Conservation (phyloP, 139 green algal species). For the Mesostigma viride region DNA sequence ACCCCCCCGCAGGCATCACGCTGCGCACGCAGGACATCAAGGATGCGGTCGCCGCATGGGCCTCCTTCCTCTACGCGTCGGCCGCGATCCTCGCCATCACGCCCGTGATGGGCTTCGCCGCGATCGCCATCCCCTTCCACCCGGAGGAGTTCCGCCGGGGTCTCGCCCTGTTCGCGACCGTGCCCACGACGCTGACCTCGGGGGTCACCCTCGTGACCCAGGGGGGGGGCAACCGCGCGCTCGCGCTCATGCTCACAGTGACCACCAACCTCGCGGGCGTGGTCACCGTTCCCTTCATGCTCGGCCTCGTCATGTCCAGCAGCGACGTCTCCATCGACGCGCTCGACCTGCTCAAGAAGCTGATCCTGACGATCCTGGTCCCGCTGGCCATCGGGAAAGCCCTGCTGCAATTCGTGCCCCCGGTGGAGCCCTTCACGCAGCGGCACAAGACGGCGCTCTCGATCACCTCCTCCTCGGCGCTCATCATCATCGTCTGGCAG, state of each 20-base stretch:
- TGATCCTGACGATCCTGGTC: constrained; percentile 59
- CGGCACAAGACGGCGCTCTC: constrained; percentile 13
- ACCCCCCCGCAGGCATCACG: too few relatives aligned
- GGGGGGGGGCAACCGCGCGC: constrained; percentile 15
- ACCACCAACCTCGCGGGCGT: constrained; percentile 63
- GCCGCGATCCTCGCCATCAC: constrained; percentile 23
- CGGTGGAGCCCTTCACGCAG: not conserved
- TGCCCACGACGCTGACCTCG: constrained; percentile 69
- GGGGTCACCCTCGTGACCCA: constrained; percentile 43
- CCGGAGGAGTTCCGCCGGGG: constrained; percentile 33
- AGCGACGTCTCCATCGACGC: constrained; percentile 35
- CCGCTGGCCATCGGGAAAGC: constrained; percentile 43
- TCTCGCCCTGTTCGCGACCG: constrained; percentile 61
- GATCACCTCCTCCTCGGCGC: constrained; percentile 39
- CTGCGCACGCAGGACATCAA: too few relatives aligned
- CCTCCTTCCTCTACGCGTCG: constrained; percentile 22
- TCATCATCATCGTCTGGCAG: constrained; percentile 3
- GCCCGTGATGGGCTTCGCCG: constrained; percentile 16
- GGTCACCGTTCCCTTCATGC: constrained; percentile 46
- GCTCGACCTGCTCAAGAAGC: constrained; percentile 58
- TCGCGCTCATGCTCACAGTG: constrained; percentile 69
- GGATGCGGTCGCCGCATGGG: too few relatives aligned
- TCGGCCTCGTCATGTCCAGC: not conserved
- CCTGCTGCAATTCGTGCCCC: constrained; percentile 29
- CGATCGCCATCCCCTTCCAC: constrained; percentile 13